These are phyloP conservation scores for Sequoiadendron giganteum DNA, from an alignment of 75 land plant genomes.

Conservation along the genomic window DNA sequence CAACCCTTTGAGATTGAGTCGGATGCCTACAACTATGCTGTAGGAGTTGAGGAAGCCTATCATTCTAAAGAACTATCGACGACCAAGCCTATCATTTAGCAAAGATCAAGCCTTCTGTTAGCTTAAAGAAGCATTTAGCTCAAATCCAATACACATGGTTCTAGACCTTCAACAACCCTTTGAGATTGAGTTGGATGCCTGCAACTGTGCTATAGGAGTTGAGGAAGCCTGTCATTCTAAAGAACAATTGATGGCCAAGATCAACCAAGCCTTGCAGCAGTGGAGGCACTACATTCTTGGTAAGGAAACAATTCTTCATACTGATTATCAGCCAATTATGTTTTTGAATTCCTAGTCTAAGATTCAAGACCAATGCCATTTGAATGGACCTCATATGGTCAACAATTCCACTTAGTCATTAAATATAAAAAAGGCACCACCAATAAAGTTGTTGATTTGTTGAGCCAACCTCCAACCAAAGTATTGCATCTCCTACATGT, in stretches of 20 bases:
- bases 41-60: not conserved
- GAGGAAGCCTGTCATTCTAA: not conserved
- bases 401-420: not conserved
- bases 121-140: too few species aligned
- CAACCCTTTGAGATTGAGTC: not conserved
- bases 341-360: not conserved
- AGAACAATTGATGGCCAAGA: not conserved
- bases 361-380: not conserved
- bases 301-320: not conserved
- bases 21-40: not conserved
- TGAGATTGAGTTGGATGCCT: not conserved
- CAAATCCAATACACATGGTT: too few species aligned
- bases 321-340: not conserved
- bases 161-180: not conserved
- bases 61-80: not conserved
- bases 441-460: not conserved
- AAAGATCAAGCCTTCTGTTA: too few species aligned
- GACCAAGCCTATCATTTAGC: too few species aligned
- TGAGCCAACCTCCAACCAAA: not conserved
- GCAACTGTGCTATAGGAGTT: not conserved
- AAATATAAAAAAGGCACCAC: not conserved
- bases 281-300: not conserved
- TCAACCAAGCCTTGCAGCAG: not conserved
- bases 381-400: not conserved
- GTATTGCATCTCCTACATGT: not conserved